Evolutionary conservation across 2,329 filamentous ascomycete genomes (phyloP), one percentile per base, ranked within the genome.

Genomic region (Cephalotrichum gorgonifer): DNA sequence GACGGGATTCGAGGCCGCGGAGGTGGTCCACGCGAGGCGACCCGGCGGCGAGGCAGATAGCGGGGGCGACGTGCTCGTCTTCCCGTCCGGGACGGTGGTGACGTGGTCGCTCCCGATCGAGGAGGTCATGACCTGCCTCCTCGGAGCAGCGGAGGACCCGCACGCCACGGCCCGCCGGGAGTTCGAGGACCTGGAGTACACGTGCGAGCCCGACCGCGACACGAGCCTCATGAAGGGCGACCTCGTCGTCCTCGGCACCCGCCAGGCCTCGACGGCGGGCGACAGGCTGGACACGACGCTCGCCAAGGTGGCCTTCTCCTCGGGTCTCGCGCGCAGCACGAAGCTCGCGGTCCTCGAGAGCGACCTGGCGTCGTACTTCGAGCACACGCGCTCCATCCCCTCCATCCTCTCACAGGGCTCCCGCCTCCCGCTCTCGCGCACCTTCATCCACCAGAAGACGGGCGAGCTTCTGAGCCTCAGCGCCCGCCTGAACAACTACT

Each of bases 231-330:
- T 98, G 55, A 83, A 85, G 53, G 91, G 89, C 31, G 91, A 96
- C 63, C 82, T 90, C 8, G 93, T 98, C 42, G 80, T 94, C 4
- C 71, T 98, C 6, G 93, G 93, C 31, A 95, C 88, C 2, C 85
- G 84, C 53, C 64, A 69, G 33, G 74, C 42, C 26, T 23, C 23
- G 15, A 48, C 23, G 3, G 17, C 6, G 15, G 22, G 38, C 12
- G 25, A 38, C 30, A 45, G 48, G 15, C 62, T 76, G 11, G 76
- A 78, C 57, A 78, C 72, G 1, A 86, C 91, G 2, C 75, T 96
- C 14, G 89, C 90, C 57, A 96, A 97, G 63, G 91, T 97, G 53
- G 93, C 93, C 41, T 97, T 97, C 65, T 96, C 91, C 0, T 96
- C 89, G 1, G 91, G 91, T 2, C 77, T 98, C 9, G 91, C 93